A percentile compares a stretch with the other conserved stretches of the same genome.
Conservation (phyloP, 2,329 filamentous ascomycete species). For the Calonectria hongkongensis region DNA sequence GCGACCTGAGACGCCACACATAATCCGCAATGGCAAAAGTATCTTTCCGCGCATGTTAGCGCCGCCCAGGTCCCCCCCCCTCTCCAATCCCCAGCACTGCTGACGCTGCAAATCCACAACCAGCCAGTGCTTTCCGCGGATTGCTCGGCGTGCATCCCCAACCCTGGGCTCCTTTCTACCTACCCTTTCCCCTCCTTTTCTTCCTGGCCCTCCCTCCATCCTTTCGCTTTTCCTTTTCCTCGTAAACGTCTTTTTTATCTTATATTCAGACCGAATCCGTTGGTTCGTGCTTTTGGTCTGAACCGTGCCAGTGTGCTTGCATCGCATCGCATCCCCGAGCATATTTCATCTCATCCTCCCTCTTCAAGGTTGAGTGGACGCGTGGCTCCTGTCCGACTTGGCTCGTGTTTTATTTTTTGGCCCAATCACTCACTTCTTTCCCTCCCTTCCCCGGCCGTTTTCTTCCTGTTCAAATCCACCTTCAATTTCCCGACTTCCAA, state of each 20-base stretch:
- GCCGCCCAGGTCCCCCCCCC: conserved; percentile 13
- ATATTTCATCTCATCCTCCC: neutral
- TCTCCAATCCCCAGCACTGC: conserved; percentile 31
- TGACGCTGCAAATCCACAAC: conserved; percentile 31
- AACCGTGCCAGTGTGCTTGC: neutral
- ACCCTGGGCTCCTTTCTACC: conserved; percentile 25
- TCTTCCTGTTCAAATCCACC: conserved; percentile 6
- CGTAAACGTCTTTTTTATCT: conserved; percentile 28
- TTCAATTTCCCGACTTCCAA: conserved; percentile 5
- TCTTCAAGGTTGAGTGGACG: neutral
- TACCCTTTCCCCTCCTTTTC: conserved; percentile 27
- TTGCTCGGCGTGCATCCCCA: conserved; percentile 21
- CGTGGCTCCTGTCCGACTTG: conserved; percentile 4
- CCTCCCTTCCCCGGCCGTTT: conserved; percentile 19
- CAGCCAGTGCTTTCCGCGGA: conserved; percentile 33
- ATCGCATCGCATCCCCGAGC: neutral
- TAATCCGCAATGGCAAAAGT: conserved; percentile 8
- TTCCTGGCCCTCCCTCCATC: conserved; percentile 24
- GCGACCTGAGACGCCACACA: conserved; percentile 20
- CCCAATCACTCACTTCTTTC: conserved; percentile 20
- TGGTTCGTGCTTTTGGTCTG: conserved; percentile 32
- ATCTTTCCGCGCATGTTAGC: conserved; percentile 23
- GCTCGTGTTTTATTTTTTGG: conserved; percentile 25
- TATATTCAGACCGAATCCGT: conserved; percentile 31
- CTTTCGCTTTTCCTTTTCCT: conserved; percentile 30